Evolutionary conservation across 176 grass and related monocot species (phyloP), one percentile per base, ranked within the genome.

Genomic region (Eremochloa ophiuroides): DNA sequence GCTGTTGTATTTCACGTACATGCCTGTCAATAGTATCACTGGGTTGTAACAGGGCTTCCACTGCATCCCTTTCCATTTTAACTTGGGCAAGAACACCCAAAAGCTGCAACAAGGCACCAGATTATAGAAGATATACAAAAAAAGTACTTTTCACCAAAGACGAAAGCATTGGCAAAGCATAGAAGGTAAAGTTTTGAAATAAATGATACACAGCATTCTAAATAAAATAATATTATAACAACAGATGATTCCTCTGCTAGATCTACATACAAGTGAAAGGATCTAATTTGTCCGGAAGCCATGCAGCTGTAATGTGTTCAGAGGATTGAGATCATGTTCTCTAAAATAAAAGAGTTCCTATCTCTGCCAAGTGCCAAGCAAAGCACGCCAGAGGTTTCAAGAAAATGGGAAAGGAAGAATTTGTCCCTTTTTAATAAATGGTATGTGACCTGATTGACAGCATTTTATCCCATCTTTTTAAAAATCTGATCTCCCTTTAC

Each of bases 81-180:
- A 91, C 85, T 81, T 97, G 88, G 76, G 95, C 92, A 70, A 97
- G 77, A 85, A 97, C 90, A 43, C 85, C 88, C 68, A 92, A 74
- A 80, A 94, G 58, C 95, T 97, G 87, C 77, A 93, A 87, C 55
- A 29, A 29, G 42, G 18, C 33, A 83, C 18, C 46, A 87, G n/a
- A 33, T 33, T 55, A 80, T 68, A 40, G 28, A 74, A 33, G 31
- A 47, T 83, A 27, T 85, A 77, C 69, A 61, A 2, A 44, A n/a
- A 59, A 87, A 84, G 34, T 68, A 42, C 18, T n/a, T 46, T 66
- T 58, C 33, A 31, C 18, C 18, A 64, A 56, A 76, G 44, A 56
- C 67, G n/a, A 35, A 53, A 73, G 17, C 14, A 27, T 11, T 77
- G 22, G 42, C 4, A 67, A 74, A 73, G 68, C 66, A 84, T 22